Evolutionary conservation across 2,329 filamentous ascomycete genomes (phyloP).

Genomic region (Diaporthe citri): DNA sequence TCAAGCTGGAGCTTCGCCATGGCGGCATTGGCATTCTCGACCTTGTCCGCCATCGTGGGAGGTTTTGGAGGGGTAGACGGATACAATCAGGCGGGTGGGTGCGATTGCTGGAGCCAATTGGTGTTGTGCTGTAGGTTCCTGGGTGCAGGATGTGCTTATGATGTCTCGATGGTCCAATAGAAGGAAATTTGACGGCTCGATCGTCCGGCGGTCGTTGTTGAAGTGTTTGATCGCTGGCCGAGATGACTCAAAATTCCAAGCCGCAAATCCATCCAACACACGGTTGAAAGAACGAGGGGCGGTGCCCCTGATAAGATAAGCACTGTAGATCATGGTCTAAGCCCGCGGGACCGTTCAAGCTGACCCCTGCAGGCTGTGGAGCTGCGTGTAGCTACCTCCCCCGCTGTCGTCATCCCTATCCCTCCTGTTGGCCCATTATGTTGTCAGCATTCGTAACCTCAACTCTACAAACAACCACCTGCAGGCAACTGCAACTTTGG

Average conservation of each 20-base stretch:
- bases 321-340: not conserved
- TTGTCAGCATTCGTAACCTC: not conserved
- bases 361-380: constrained; percentile 25
- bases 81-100: not conserved
- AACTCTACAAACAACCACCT: not conserved
- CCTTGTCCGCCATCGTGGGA: constrained; percentile 50
- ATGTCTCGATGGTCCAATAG: not conserved
- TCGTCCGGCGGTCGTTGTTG: not conserved
- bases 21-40: constrained; percentile 46
- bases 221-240: not conserved
- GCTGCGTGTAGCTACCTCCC: not conserved
- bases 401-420: constrained; percentile 38
- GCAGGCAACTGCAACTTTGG: not conserved
- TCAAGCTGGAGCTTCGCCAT: constrained; percentile 56
- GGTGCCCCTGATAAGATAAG: constrained; percentile 38
- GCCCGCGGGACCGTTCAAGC: not conserved
- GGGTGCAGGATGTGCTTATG: not conserved
- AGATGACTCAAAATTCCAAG: constrained; percentile 39
- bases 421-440: not conserved
- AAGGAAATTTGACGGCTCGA: not conserved
- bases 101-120: constrained; percentile 9
- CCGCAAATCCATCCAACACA: constrained; percentile 29
- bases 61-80: not conserved
- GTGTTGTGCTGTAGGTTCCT: not conserved
- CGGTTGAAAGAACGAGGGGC: constrained; percentile 29